Evolutionary conservation across 1,139 yeast species (phyloP), one percentile per base, ranked within the genome.

Genomic region (Schwanniomyces etchellsii): DNA sequence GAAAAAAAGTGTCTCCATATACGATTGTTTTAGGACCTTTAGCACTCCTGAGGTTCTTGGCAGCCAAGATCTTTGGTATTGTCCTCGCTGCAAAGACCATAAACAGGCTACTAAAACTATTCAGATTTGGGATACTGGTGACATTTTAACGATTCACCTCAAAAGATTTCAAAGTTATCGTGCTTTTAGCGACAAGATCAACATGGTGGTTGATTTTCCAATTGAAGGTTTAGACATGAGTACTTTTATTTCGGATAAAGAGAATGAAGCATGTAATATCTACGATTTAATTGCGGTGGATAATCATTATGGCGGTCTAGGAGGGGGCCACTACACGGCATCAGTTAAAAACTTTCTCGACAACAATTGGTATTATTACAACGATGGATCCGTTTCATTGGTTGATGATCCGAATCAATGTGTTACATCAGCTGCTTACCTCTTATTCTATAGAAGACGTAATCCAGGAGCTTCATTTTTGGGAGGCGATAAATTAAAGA

Each of bases 241-340:
- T 2, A 63, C 70, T 14, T 74, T 77, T 43, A 69, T 83, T 9
- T 60, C 60, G 9, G 57, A 62, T 20, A 48, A 51, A 13, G n/a
- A n/a, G n/a, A n/a, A n/a, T n/a, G n/a, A n/a, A n/a, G n/a, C n/a
- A n/a, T 53, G 60, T 10, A 52, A 55, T 12, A 58, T 85, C 1
- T 91, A 91, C 53, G 98, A 91, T 51, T 64, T 91, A 43, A 70
- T 85, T 47, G 97, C 94, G 0, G 96, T 91, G 16, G 97, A 89
- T 52, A 89, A 89, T 52, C 98, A 91, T 52, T 89, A 70, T 51
- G 98, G 98, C 33, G 96, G 97, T 0, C 65, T 91, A 20, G 97
- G 97, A 1, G 98, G 98, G 5, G 98, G 98, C 3, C 98, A 91
- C 58, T 91, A 91, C 52, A 91, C 98, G 1, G 86, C 97, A 0